Evolutionary conservation across 2,329 filamentous ascomycete species (phyloP).

Genomic region (Claviceps pusilla): DNA sequence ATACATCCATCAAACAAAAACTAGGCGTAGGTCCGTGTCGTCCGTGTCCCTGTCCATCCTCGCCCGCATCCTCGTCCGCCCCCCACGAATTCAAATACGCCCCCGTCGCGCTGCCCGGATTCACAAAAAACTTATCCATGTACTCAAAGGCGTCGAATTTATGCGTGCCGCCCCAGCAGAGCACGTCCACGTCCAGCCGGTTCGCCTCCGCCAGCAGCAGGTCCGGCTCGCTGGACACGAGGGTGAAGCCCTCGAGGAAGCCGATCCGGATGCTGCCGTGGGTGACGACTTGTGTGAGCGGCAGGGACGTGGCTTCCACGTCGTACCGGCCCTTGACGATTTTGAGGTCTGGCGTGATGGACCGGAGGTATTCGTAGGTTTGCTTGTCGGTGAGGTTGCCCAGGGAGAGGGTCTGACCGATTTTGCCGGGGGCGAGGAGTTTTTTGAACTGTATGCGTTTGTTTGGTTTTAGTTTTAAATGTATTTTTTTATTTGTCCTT

Average conservation of each 20-base stretch:
- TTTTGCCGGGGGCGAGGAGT: slow-evolving; percentile 69
- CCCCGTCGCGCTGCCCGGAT: slow-evolving; percentile 51
- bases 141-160: slow-evolving; percentile 58
- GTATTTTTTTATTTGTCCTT: neutral
- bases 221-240: slow-evolving; percentile 52
- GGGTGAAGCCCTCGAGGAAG: slow-evolving; percentile 53
- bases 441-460: slow-evolving; percentile 55
- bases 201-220: slow-evolving; percentile 53
- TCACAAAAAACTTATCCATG: slow-evolving; percentile 61
- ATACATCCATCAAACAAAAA: slow-evolving; percentile 95
- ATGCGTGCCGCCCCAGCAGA: slow-evolving; percentile 56
- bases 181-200: slow-evolving; percentile 51
- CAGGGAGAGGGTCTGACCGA: slow-evolving; percentile 65
- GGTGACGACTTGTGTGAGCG: slow-evolving; percentile 50
- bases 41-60: neutral
- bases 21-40: slow-evolving; percentile 52
- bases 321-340: slow-evolving; percentile 55
- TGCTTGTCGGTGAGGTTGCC: slow-evolving; percentile 68
- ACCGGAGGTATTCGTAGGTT: slow-evolving; percentile 67
- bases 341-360: slow-evolving; percentile 57
- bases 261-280: slow-evolving; percentile 51
- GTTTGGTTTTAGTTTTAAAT: neutral
- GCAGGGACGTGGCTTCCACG: slow-evolving; percentile 50
- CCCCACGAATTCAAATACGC: slow-evolving; percentile 45
- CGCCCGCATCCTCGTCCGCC: slow-evolving; percentile 40